Percentiles rank a stretch among this genome's conserved stretches.
These are phyloP conservation scores for Termitomyces sp. DNA, from an alignment of 768 basidiomycete species.

Conservation along the genomic window DNA sequence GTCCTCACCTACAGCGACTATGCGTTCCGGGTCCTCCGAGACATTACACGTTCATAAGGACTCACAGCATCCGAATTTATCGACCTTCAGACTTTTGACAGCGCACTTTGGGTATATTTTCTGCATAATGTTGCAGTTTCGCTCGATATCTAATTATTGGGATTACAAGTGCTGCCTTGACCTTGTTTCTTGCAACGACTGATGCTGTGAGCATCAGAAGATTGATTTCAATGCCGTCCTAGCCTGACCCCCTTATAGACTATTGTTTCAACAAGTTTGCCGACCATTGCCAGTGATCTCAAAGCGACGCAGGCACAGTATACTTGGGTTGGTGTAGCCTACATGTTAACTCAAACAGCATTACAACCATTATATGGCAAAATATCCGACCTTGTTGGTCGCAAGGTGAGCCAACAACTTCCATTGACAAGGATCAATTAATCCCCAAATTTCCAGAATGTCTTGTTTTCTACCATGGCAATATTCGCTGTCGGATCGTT, in stretches of 20 bases:
- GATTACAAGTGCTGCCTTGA: constrained; percentile 58
- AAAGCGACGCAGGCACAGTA: constrained; percentile 66
- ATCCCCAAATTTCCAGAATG: constrained; percentile 33
- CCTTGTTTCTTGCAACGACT: constrained; percentile 82
- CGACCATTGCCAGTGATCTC: constrained; percentile 72
- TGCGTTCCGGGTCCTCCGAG: constrained; percentile 23
- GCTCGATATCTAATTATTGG: constrained; percentile 1
- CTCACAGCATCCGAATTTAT: constrained; percentile 27
- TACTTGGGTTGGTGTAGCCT: constrained; percentile 82
- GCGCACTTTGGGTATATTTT: constrained; percentile 61
- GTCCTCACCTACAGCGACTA: constrained; percentile 19
- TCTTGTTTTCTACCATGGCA: constrained; percentile 67
- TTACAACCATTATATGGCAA: constrained; percentile 80
- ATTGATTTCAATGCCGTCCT: neutral
- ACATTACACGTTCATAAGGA: constrained; percentile 20
- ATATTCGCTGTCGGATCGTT: constrained; percentile 77
- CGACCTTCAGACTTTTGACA: constrained; percentile 50
- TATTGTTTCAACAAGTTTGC: constrained; percentile 79
- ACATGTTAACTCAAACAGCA: constrained; percentile 83
- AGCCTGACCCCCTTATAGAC: constrained; percentile 25
- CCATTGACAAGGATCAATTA: neutral
- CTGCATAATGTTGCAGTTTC: neutral
- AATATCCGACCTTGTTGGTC: constrained; percentile 73
- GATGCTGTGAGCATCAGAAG: constrained; percentile 54
- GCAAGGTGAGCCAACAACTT: constrained; percentile 46